A percentile compares a stretch with the other conserved stretches of the same genome.
phyloP scores from a whole-genome alignment of 1,284 basidiomycete species.

The Cystobasidium slooffiae region DNA sequence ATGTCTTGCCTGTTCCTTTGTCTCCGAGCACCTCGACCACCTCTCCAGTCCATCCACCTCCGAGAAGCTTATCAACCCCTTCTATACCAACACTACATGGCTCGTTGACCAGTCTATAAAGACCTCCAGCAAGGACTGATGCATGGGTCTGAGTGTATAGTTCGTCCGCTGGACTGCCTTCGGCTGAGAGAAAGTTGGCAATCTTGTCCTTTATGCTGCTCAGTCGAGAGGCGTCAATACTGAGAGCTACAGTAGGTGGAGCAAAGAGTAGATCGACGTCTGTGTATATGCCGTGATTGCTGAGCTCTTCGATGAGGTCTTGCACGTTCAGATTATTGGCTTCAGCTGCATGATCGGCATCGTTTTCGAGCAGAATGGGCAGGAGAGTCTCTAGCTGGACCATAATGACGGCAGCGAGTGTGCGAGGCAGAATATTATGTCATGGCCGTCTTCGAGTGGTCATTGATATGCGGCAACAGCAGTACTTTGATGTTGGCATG shows the following conservation, averaged over 20 bases:
- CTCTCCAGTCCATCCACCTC: slow-evolving; percentile 9
- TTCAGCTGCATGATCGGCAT: not conserved
- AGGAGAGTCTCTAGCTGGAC: slow-evolving; percentile 17
- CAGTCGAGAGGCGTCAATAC: not conserved
- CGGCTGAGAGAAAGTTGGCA: slow-evolving; percentile 24
- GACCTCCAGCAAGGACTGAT: not conserved
- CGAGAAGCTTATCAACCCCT: slow-evolving; percentile 19
- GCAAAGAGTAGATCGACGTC: slow-evolving; percentile 26
- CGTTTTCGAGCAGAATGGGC: slow-evolving; percentile 17
- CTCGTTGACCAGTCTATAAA: not conserved
- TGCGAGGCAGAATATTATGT: no score
- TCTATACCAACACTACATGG: slow-evolving; percentile 11
- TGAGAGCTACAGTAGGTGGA: not conserved
- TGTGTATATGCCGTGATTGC: slow-evolving; percentile 9
- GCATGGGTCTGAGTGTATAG: not conserved
- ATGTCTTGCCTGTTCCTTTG: slow-evolving; percentile 18
- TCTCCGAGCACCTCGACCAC: slow-evolving; percentile 34
- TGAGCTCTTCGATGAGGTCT: slow-evolving; percentile 16
- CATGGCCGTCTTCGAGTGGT: no score
- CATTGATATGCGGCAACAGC: no score
- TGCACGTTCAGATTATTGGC: not conserved
- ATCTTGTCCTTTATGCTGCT: not conserved
- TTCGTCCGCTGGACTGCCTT: slow-evolving; percentile 8
- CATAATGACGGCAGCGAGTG: not conserved
- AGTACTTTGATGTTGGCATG: no score